Percentiles rank a stretch among this genome's conserved stretches.
These are phyloP conservation scores for Trichomonas tenax DNA, from an alignment of 208 protist genomes.

Conservation along the genomic window DNA sequence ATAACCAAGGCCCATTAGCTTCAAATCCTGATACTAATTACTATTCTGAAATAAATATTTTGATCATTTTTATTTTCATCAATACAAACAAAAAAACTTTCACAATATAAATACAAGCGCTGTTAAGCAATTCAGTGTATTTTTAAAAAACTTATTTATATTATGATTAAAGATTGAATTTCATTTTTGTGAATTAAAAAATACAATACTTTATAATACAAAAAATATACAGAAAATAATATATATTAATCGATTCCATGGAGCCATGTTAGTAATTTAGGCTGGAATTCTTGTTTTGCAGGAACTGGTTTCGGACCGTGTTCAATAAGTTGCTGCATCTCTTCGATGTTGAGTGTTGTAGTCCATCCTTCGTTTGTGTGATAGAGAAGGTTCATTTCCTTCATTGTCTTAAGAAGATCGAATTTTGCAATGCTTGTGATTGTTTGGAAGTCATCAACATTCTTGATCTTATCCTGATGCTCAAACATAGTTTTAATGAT, in stretches of 20 bases:
- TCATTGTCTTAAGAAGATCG: background rate
- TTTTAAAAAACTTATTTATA: no score
- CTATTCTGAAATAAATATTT: no score
- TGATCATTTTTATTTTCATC: no score
- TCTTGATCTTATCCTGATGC: background rate
- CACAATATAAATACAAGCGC: no score
- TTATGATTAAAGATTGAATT: no score
- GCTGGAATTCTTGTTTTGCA: background rate
- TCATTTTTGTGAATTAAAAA: no score
- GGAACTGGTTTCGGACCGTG: background rate
- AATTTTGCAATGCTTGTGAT: background rate
- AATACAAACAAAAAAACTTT: no score
- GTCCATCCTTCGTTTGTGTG: background rate
- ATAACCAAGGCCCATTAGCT: no score
- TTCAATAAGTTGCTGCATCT: background rate
- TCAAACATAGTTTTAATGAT: conserved; percentile 54
- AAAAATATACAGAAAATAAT: background rate
- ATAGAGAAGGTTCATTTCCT: background rate
- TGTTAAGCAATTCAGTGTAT: no score
- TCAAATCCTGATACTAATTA: no score
- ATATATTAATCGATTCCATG: background rate
- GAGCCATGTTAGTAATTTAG: background rate
- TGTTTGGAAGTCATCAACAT: background rate
- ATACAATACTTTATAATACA: background rate
- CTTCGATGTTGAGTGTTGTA: background rate